Evolutionary conservation across 2,329 filamentous ascomycete species (phyloP).

Genomic region (Sporothrix sp.): DNA sequence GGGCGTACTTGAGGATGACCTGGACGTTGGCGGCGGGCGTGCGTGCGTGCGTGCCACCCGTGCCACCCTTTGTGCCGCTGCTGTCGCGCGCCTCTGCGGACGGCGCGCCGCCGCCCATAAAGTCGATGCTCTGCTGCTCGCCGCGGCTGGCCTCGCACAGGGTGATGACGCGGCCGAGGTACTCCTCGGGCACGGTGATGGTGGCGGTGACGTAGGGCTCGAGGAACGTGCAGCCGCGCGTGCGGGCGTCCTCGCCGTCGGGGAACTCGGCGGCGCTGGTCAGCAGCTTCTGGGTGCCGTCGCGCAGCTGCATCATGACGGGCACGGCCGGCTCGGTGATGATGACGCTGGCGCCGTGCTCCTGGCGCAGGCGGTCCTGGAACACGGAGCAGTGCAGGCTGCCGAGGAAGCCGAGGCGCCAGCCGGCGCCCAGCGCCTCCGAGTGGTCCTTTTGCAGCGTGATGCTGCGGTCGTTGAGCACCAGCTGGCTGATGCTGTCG

Average conservation of each 20-base stretch:
- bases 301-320: constrained; percentile 70
- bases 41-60: no score
- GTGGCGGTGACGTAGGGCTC: constrained; percentile 69
- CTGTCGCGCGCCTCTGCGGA: no score
- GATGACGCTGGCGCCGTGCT: constrained; percentile 90
- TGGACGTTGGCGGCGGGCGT: constrained; percentile 66
- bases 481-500: constrained; percentile 87
- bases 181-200: constrained; percentile 86
- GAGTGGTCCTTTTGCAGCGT: constrained; percentile 91
- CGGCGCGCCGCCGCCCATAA: constrained; percentile 44
- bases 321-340: constrained; percentile 94
- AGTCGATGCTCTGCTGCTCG: constrained; percentile 76
- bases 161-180: constrained; percentile 88
- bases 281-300: constrained; percentile 69
- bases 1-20: constrained; percentile 86
- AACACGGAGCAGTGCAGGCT: constrained; percentile 98
- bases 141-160: constrained; percentile 86
- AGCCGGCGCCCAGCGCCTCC: constrained; percentile 85
- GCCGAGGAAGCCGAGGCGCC: constrained; percentile 90
- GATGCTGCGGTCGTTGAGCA: constrained; percentile 90
- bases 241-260: constrained; percentile 44
- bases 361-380: constrained; percentile 85
- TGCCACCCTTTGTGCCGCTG: no score
- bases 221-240: constrained; percentile 35
- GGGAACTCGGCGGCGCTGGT: constrained; percentile 86